Conservation (phyloP, 2,329 filamentous ascomycete genomes). For the Nemania sp. region DNA sequence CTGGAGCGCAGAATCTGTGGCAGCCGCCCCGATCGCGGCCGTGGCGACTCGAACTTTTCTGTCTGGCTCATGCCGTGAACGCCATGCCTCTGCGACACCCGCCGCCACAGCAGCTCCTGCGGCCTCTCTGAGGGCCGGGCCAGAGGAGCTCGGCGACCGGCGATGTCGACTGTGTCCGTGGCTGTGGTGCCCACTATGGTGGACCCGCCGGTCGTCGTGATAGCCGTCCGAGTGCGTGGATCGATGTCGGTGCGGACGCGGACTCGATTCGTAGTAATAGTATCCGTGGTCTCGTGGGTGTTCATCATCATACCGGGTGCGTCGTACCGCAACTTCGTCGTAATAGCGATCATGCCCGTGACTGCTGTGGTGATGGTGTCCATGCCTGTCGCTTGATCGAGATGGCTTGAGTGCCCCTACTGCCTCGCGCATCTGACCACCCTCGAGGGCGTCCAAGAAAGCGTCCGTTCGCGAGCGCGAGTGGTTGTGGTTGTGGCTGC, state of each 20-base stretch:
- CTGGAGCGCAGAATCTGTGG: conserved; percentile 32
- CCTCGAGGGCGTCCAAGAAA: conserved; percentile 16
- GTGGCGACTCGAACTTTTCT: conserved; percentile 33
- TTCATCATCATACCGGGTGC: conserved; percentile 11
- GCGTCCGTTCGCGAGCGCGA: conserved; percentile 20
- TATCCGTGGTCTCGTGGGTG: not conserved
- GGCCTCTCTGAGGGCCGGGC: conserved; percentile 30
- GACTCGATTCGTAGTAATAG: not conserved
- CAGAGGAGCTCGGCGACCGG: not conserved
- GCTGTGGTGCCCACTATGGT: not conserved
- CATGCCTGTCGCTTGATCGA: not conserved
- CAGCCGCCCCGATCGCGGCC: conserved; percentile 36
- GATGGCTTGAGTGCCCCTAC: conserved; percentile 2
- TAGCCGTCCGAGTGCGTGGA: conserved; percentile 16
- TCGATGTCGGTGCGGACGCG: conserved; percentile 8
- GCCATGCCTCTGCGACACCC: conserved; percentile 33
- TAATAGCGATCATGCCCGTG: conserved; percentile 9
- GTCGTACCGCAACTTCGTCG: not conserved
- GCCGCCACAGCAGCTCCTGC: conserved; percentile 35
- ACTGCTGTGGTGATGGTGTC: conserved; percentile 8
- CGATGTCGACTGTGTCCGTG: conserved; percentile 8
- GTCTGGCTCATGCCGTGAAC: conserved; percentile 29
- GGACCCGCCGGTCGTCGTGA: conserved; percentile 3
- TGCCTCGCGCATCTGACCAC: conserved; percentile 13
- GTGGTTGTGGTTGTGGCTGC: conserved; percentile 3